These are phyloP conservation scores for Penicillium thymicola DNA, from an alignment of 2,329 filamentous ascomycete genomes.

Conservation along the genomic window DNA sequence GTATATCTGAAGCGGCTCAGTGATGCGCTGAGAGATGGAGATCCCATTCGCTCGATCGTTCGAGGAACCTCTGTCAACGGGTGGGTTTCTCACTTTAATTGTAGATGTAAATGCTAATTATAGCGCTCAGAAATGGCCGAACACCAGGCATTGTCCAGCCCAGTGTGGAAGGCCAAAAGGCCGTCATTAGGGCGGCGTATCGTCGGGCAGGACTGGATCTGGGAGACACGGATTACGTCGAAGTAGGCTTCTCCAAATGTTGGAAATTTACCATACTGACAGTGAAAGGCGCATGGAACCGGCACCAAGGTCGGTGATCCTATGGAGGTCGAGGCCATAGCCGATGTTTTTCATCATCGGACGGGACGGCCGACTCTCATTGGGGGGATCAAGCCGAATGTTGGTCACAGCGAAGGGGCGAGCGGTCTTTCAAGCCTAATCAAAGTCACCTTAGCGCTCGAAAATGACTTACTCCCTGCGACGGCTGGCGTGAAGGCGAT, in stretches of 20 bases:
- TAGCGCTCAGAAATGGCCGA: neutral
- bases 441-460: neutral
- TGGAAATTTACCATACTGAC: neutral
- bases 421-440: neutral
- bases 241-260: neutral
- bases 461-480: neutral
- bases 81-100: neutral
- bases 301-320: neutral
- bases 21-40: slow-evolving; percentile 16
- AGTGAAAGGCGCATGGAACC: neutral
- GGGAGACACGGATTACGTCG: neutral
- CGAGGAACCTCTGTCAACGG: slow-evolving; percentile 11
- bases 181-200: neutral
- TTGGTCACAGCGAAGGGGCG: neutral
- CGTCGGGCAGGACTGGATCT: neutral
- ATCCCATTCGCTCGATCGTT: slow-evolving; percentile 19
- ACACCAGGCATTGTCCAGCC: neutral
- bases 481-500: neutral
- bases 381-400: neutral
- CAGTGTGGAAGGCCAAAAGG: neutral
- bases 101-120: neutral
- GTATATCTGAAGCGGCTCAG: slow-evolving; percentile 20
- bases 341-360: neutral
- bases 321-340: neutral
- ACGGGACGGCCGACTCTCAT: neutral